A percentile compares a stretch with the other conserved stretches of the same genome.
Conservation (phyloP, 2,329 filamentous ascomycete species). For the Alternaria sp. region DNA sequence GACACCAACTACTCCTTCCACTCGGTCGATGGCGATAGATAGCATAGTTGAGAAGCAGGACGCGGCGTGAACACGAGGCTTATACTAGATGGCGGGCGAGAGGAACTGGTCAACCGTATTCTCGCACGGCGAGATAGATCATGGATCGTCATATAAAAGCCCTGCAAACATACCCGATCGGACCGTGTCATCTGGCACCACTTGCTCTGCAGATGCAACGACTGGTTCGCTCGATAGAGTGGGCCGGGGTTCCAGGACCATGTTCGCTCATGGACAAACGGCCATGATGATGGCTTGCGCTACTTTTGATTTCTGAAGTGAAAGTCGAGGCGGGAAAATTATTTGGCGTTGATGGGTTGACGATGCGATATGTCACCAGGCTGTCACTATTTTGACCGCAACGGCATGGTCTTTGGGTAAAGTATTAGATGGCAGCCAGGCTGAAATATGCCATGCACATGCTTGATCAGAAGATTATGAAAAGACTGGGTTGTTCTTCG, state of each 20-base stretch:
- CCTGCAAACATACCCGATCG: slow-evolving; percentile 8
- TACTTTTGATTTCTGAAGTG: neutral
- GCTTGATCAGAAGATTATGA: neutral
- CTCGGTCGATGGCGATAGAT: slow-evolving; percentile 50
- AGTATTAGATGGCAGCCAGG: slow-evolving; percentile 16
- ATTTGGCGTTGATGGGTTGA: slow-evolving; percentile 23
- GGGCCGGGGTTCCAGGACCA: neutral
- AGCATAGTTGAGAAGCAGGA: slow-evolving; percentile 51
- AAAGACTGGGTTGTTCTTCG: neutral
- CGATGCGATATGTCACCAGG: slow-evolving; percentile 2
- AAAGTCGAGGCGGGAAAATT: slow-evolving; percentile 14
- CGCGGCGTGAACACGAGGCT: slow-evolving; percentile 34
- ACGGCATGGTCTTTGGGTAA: slow-evolving; percentile 4
- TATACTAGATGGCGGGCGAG: slow-evolving; percentile 2
- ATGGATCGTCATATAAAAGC: slow-evolving; percentile 10
- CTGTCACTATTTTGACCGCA: slow-evolving; percentile 3
- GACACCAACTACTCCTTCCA: slow-evolving; percentile 49
- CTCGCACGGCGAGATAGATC: neutral
- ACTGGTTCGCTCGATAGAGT: slow-evolving; percentile 9
- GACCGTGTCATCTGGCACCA: slow-evolving; percentile 5
- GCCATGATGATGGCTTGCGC: slow-evolving; percentile 1
- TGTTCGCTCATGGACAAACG: neutral
- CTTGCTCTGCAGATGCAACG: slow-evolving; percentile 1
- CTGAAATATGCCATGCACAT: neutral
- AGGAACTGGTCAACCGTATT: neutral